Evolutionary conservation across 768 basidiomycete species (phyloP).

Genomic region (Boletus barrowsii): DNA sequence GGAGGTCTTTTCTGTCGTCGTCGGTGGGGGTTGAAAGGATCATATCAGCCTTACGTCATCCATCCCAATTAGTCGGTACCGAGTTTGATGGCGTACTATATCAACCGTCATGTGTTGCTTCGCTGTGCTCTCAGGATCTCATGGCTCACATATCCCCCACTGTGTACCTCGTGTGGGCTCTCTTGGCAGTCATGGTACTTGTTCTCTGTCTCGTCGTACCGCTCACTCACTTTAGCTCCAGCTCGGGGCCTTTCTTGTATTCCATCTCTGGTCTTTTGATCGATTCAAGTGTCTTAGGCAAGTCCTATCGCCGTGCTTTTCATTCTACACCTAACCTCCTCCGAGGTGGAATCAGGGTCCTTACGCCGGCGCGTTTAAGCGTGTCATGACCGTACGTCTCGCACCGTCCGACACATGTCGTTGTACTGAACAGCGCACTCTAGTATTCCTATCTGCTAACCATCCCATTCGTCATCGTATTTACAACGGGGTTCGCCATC

Average conservation of each 20-base stretch:
- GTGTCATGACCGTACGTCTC: constrained; percentile 75
- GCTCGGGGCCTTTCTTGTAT: constrained; percentile 50
- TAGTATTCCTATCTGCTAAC: constrained; percentile 72
- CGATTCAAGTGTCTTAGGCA: constrained; percentile 71
- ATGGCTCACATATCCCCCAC: constrained; percentile 52
- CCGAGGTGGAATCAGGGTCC: constrained; percentile 69
- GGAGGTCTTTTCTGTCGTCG: constrained; percentile 66
- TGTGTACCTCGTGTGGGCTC: constrained; percentile 60
- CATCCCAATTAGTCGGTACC: too few relatives aligned
- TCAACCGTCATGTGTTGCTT: too few relatives aligned
- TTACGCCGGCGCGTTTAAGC: constrained; percentile 73
- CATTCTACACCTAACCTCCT: neutral
- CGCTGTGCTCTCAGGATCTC: neutral
- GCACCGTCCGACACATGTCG: neutral
- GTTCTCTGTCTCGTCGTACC: neutral
- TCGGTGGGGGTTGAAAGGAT: constrained; percentile 21
- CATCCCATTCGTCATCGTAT: constrained; percentile 57
- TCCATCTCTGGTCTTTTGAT: constrained; percentile 80
- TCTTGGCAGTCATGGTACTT: constrained; percentile 50
- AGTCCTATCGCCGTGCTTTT: constrained; percentile 14
- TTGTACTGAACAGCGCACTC: neutral
- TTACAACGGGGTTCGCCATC: constrained; percentile 58
- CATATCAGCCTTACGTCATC: neutral
- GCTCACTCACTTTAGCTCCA: neutral
- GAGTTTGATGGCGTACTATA: too few relatives aligned